Percentiles rank a stretch among this genome's conserved stretches.
Evolutionary conservation across 192 early-diverging fungal species (phyloP).

Genomic region (Coemansia sp.): DNA sequence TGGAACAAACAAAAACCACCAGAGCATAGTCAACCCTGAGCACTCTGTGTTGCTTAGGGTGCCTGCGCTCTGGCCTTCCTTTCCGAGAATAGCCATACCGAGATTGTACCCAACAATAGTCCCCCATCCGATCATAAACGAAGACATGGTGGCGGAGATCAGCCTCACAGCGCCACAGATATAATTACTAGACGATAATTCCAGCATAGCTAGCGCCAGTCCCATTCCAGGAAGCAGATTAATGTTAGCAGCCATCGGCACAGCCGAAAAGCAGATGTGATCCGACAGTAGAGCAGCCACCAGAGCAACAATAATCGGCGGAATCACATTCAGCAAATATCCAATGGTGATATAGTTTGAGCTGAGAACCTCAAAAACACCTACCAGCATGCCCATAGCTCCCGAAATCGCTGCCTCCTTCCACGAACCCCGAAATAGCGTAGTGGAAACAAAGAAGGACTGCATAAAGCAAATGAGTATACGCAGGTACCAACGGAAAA

Average conservation of each 20-base stretch:
- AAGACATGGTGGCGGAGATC: slow-evolving; percentile 72
- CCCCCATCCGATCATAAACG: slow-evolving; percentile 70
- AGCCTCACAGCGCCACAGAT: slow-evolving; percentile 78
- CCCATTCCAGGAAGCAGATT: slow-evolving; percentile 67
- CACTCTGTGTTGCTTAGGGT: slow-evolving; percentile 18
- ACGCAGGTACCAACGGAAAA: slow-evolving; percentile 57
- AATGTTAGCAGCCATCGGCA: slow-evolving; percentile 58
- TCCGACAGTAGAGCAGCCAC: slow-evolving; percentile 57
- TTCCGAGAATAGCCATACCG: slow-evolving; percentile 56
- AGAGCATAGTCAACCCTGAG: slow-evolving; percentile 32
- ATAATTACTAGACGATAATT: slow-evolving; percentile 78
- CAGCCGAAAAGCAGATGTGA: slow-evolving; percentile 59
- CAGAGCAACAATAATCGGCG: slow-evolving; percentile 57
- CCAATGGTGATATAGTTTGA: slow-evolving; percentile 49
- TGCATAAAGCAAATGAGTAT: slow-evolving; percentile 53
- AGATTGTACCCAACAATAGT: slow-evolving; percentile 58
- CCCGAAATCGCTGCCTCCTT: slow-evolving; percentile 57
- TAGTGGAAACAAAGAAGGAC: slow-evolving; percentile 56
- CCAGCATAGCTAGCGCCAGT: slow-evolving; percentile 75
- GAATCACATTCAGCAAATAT: slow-evolving; percentile 62
- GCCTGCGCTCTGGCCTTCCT: slow-evolving; percentile 5
- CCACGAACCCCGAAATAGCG: slow-evolving; percentile 66
- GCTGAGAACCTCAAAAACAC: slow-evolving; percentile 55
- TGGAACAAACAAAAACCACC: slow-evolving; percentile 57
- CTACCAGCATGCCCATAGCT: slow-evolving; percentile 53